Conservation (phyloP, 176 grass and related monocot species). For the Musa itinerans region DNA sequence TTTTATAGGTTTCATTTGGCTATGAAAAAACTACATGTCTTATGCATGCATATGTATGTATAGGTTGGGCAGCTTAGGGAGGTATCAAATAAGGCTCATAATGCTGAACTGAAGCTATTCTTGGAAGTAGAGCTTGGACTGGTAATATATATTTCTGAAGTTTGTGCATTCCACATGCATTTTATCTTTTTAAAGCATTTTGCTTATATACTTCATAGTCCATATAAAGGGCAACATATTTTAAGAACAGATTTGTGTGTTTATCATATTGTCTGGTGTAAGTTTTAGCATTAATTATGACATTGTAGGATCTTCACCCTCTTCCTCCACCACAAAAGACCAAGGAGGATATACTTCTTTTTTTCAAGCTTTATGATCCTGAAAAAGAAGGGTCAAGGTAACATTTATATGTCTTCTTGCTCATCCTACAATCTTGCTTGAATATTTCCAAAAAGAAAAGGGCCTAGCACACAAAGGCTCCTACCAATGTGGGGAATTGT, state of each 20-base stretch:
- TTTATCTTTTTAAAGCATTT: not conserved
- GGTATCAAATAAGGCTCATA: conserved; percentile 90
- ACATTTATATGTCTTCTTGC: conserved; percentile 12
- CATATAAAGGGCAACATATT: not conserved
- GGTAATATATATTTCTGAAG: conserved; percentile 32
- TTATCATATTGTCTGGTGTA: conserved; percentile 8
- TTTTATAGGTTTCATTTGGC: not conserved
- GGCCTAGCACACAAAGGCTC: too few relatives aligned
- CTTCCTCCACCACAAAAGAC: conserved; percentile 67
- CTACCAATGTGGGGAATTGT: too few relatives aligned
- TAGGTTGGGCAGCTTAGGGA: conserved; percentile 85
- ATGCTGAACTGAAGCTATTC: conserved; percentile 85
- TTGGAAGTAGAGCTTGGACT: conserved; percentile 72
- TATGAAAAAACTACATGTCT: not conserved
- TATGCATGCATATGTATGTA: not conserved
- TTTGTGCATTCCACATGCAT: not conserved
- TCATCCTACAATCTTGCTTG: not conserved
- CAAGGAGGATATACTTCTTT: conserved; percentile 89
- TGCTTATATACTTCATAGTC: not conserved
- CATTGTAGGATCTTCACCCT: conserved; percentile 47
- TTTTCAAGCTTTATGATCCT: conserved; percentile 81
- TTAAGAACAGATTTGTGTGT: not conserved
- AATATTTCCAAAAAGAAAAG: not conserved
- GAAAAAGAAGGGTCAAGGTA: conserved; percentile 85
- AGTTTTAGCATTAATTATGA: conserved; percentile 2